Conservation (phyloP, 1,284 basidiomycete species). For the Cutaneotrichosporon cutaneum region DNA sequence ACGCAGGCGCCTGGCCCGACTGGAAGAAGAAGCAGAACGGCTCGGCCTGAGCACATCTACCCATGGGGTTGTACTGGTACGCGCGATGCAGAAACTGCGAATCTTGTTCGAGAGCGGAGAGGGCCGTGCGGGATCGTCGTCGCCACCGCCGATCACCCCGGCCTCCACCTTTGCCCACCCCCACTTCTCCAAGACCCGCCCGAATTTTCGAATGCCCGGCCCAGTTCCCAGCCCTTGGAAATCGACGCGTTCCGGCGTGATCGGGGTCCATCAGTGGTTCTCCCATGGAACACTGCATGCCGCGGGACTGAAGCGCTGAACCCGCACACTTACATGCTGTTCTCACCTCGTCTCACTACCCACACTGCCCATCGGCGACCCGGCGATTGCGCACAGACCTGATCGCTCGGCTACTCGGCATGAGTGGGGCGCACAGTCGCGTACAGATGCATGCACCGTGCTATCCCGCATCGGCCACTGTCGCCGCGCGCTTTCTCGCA, state of each 20-base stretch:
- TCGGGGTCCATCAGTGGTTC: not conserved
- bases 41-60: not conserved
- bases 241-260: not conserved
- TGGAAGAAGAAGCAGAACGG: not conserved
- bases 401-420: not conserved
- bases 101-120: not conserved
- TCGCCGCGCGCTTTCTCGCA: too few relatives aligned
- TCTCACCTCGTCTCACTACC: not conserved
- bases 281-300: too few relatives aligned
- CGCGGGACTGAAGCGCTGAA: not conserved
- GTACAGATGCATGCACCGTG: not conserved
- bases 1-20: not conserved
- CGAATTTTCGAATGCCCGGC: not conserved
- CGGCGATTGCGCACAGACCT: not conserved
- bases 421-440: not conserved
- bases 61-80: not conserved
- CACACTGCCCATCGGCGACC: not conserved
- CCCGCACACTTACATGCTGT: not conserved
- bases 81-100: constrained; percentile 1
- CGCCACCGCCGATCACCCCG: not conserved
- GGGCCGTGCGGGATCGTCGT: not conserved
- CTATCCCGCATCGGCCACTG: too few relatives aligned
- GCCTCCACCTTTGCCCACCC: not conserved
- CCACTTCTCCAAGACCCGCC: not conserved
- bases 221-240: not conserved